phyloP scores from a whole-genome alignment of 2,329 filamentous ascomycete genomes.

The Fusarium sp. region DNA sequence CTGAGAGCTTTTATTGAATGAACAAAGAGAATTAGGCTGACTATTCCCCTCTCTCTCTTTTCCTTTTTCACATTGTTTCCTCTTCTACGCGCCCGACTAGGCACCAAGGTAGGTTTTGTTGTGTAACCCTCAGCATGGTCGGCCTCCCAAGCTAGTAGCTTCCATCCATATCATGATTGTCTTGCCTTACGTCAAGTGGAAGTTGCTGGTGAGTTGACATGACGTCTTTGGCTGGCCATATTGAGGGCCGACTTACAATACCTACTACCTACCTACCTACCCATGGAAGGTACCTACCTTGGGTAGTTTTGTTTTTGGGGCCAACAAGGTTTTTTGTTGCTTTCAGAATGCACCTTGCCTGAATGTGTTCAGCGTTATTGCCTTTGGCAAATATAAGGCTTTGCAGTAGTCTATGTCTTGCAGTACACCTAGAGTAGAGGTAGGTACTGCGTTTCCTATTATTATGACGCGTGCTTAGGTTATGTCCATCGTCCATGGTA shows the following conservation, averaged over 20 bases:
- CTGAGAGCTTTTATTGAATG: not conserved
- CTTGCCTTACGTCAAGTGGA: not conserved
- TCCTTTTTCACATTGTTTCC: not conserved
- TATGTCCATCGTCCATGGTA: not conserved
- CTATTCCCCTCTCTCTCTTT: not conserved
- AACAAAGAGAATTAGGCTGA: not conserved
- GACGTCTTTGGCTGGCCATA: conserved; percentile 14
- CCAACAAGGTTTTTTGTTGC: conserved; percentile 7
- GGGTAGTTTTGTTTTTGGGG: conserved; percentile 2
- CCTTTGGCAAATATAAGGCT: not conserved
- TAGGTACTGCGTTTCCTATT: not conserved
- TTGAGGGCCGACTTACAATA: not conserved
- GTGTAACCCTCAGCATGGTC: conserved; percentile 28
- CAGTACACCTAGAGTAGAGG: not conserved
- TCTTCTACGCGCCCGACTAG: not conserved
- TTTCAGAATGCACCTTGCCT: not conserved
- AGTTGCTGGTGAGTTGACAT: not conserved
- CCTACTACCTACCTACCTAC: not conserved
- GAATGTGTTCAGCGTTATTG: not conserved
- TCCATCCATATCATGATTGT: not conserved
- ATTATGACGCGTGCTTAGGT: not conserved
- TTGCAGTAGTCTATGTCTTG: not conserved
- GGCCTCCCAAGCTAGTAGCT: conserved; percentile 29
- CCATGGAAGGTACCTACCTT: too few relatives aligned
- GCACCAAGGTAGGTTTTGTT: not conserved